Evolutionary conservation across 1,284 basidiomycete species (phyloP), one percentile per base, ranked within the genome.

Genomic region (Heterobasidion parviporum): DNA sequence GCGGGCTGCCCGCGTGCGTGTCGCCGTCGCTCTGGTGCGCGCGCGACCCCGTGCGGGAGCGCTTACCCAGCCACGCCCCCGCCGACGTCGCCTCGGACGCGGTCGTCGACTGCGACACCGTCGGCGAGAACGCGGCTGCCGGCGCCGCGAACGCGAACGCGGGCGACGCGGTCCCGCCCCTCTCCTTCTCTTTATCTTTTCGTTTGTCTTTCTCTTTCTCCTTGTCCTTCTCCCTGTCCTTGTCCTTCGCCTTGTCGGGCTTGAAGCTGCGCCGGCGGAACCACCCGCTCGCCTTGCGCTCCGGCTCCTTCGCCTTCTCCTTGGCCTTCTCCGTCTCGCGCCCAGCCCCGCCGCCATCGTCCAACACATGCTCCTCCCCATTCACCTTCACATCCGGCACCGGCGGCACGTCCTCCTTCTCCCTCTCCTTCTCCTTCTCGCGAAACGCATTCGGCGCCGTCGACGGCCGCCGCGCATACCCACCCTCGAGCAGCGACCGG

Each of bases 261-360:
- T 66, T 59, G 50, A 54, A 20, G 41, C 50, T 57, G n/a, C 60
- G 57, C 60, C 79, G 74, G 64, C 79, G 81, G 59, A 85, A 80
- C 85, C 85, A 87, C 12, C 67, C 60, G 53, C 74, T 75, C 50
- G 74, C 55, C 60, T 74, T 77, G 59, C 71, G 70, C 59, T 77
- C 76, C 6, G 73, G 65, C 50, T 70, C 68, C 60, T 69, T 75
- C 35, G 14, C 60, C 9, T 52, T 53, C 8, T 57, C 33, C 20
- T 50, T 33, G 15, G 26, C 14, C 12, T 35, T 60, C 38, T 10
- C 12, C 38, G 1, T 41, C 15, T 15, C 38, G 9, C 9, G 38
- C 8, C 38, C 38, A 2, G 38, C 5, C 26, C 26, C 26, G 26
- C 26, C 26, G 59, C 10, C 34, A 4, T 47, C 48, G 2, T 34